Evolutionary conservation across 2,329 filamentous ascomycete genomes (phyloP).

Genomic region (Zymoseptoria pseudotritici): DNA sequence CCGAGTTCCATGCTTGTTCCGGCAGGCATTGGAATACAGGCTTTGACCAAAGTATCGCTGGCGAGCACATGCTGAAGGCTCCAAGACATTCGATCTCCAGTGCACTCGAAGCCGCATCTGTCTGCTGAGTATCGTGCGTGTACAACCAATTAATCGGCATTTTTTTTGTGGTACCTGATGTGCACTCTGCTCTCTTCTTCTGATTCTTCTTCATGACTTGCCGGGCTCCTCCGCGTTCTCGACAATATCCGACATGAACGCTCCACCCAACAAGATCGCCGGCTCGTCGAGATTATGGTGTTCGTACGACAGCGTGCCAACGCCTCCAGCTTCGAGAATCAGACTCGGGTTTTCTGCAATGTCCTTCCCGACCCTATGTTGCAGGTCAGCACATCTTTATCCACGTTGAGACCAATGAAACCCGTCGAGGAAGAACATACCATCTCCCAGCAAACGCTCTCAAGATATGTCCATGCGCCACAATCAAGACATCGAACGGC

Average conservation of each 20-base stretch:
- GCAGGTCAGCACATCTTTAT: neutral
- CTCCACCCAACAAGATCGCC: slow-evolving; percentile 45
- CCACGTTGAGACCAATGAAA: neutral
- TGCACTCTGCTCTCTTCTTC: neutral
- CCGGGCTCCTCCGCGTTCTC: slow-evolving; percentile 31
- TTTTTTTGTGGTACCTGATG: neutral
- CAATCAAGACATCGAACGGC: slow-evolving; percentile 63
- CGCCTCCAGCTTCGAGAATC: slow-evolving; percentile 61
- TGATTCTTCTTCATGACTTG: neutral
- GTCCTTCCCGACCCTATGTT: slow-evolving; percentile 51
- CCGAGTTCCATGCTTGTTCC: no score
- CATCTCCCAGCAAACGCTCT: slow-evolving; percentile 83
- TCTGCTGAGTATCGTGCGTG: neutral
- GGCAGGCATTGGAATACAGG: no score
- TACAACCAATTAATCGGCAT: neutral
- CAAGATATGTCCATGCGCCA: slow-evolving; percentile 86
- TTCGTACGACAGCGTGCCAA: slow-evolving; percentile 47
- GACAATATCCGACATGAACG: slow-evolving; percentile 44
- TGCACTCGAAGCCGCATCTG: no score
- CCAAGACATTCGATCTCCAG: no score
- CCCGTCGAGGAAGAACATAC: slow-evolving; percentile 28
- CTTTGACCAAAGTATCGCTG: no score
- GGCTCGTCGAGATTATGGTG: slow-evolving; percentile 44
- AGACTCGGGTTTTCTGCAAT: slow-evolving; percentile 70
- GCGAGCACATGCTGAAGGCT: no score